These are phyloP conservation scores for Metschnikowia lunata DNA, from an alignment of 805 yeast species.

Conservation along the genomic window DNA sequence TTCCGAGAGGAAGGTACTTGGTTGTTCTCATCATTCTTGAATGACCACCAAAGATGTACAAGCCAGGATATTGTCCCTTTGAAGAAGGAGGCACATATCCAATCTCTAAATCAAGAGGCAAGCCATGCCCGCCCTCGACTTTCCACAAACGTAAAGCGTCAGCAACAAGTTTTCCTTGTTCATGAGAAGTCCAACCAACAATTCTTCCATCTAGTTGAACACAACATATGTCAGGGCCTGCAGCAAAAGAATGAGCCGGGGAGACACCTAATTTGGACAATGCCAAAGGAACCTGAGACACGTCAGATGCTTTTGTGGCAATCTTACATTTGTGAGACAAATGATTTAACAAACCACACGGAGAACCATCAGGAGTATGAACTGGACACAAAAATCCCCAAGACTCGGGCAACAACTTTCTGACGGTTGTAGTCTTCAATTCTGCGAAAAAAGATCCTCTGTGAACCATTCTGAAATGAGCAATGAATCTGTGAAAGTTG, in stretches of 20 bases:
- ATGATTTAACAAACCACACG: slow-evolving; percentile 96
- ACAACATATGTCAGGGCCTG: slow-evolving; percentile 85
- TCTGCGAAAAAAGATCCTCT: slow-evolving; percentile 99
- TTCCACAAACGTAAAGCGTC: slow-evolving; percentile 91
- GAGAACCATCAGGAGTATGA: slow-evolving; percentile 99
- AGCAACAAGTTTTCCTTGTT: slow-evolving; percentile 80
- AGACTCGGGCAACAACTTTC: slow-evolving; percentile 93
- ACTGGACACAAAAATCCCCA: slow-evolving; percentile 99
- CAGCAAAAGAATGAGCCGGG: slow-evolving; percentile 73
- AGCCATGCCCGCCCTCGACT: slow-evolving; percentile 70
- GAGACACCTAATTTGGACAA: slow-evolving; percentile 74
- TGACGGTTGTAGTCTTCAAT: slow-evolving; percentile 92
- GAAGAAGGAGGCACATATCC: slow-evolving; percentile 96
- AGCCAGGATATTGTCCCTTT: slow-evolving; percentile 96
- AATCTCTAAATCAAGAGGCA: slow-evolving; percentile 84
- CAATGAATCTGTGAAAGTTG: slow-evolving; percentile 91
- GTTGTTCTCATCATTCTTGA: slow-evolving; percentile 97
- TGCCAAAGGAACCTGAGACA: slow-evolving; percentile 61
- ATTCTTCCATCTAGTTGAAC: slow-evolving; percentile 91
- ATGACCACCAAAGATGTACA: slow-evolving; percentile 84
- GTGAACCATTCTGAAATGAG: slow-evolving; percentile 99
- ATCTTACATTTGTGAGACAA: slow-evolving; percentile 92
- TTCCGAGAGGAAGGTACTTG: slow-evolving; percentile 79
- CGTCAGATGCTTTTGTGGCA: slow-evolving; percentile 73
- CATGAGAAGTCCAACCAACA: slow-evolving; percentile 91